Percentiles rank a stretch among this genome's conserved stretches.
These are phyloP conservation scores for Eucalyptus shirleyi DNA, from an alignment of 345 rosid genomes.

Conservation along the genomic window DNA sequence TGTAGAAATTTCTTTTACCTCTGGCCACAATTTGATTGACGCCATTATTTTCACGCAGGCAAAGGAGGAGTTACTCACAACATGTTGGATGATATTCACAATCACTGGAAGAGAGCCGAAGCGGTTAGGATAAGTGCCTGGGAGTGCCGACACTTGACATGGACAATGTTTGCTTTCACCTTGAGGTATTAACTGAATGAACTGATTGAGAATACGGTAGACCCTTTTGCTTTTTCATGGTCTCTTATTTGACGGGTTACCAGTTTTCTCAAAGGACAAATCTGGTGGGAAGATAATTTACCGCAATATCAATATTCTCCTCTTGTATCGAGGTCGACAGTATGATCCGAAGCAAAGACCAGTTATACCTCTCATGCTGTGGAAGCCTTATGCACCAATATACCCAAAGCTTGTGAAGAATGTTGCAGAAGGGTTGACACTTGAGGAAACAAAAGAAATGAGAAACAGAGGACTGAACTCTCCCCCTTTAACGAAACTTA, in stretches of 20 bases:
- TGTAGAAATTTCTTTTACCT: background rate
- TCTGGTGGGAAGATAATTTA: slow-evolving; percentile 67
- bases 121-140: slow-evolving; percentile 88
- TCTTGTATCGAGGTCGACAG: slow-evolving; percentile 66
- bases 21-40: background rate
- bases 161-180: slow-evolving; percentile 81
- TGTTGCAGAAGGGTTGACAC: slow-evolving; percentile 61
- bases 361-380: slow-evolving; percentile 67
- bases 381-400: slow-evolving; percentile 92
- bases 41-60: slow-evolving; percentile 15
- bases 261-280: slow-evolving; percentile 53
- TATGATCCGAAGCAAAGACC: slow-evolving; percentile 65
- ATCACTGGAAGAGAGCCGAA: slow-evolving; percentile 85
- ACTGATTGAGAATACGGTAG: background rate
- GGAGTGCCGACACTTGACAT: slow-evolving; percentile 92
- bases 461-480: slow-evolving; percentile 54
- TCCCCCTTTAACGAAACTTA: slow-evolving; percentile 57
- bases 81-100: slow-evolving; percentile 86
- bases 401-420: slow-evolving; percentile 71
- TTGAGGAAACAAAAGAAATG: slow-evolving; percentile 83
- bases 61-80: slow-evolving; percentile 89
- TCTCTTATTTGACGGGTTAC: slow-evolving; percentile 10
- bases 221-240: background rate
- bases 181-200: slow-evolving; percentile 39
- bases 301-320: slow-evolving; percentile 48